Evolutionary conservation across 2,329 filamentous ascomycete genomes (phyloP).

Genomic region (Raffaelea ambrosiae): DNA sequence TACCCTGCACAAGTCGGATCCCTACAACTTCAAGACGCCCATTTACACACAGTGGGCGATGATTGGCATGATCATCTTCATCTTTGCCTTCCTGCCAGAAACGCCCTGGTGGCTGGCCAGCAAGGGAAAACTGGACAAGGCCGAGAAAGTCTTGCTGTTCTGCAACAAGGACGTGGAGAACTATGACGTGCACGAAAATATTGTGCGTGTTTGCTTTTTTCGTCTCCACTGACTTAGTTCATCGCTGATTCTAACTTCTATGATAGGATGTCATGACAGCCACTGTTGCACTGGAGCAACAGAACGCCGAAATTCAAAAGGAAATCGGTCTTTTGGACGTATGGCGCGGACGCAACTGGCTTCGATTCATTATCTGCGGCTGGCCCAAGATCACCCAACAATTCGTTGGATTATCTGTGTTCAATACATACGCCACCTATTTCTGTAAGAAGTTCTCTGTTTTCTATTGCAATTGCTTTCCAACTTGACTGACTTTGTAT

Average conservation of each 20-base stretch:
- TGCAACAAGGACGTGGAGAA: conserved; percentile 21
- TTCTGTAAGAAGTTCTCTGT: conserved; percentile 20
- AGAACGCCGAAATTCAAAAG: conserved; percentile 19
- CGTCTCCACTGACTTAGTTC: not conserved
- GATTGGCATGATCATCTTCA: conserved; percentile 25
- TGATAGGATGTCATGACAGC: conserved; percentile 25
- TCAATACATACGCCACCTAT: conserved; percentile 30
- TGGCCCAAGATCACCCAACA: conserved; percentile 32
- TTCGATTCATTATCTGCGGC: conserved; percentile 26
- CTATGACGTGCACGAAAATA: conserved; percentile 21
- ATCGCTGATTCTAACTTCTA: not conserved
- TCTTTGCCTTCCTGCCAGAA: conserved; percentile 27
- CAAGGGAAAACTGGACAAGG: conserved; percentile 22
- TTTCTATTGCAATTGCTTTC: conserved; percentile 4
- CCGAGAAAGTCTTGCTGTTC: conserved; percentile 18
- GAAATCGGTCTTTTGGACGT: conserved; percentile 23
- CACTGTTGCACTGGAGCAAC: conserved; percentile 23
- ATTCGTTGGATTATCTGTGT: conserved; percentile 27
- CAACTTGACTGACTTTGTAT: not conserved
- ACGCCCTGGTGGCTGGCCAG: conserved; percentile 28
- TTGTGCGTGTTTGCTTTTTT: conserved; percentile 3
- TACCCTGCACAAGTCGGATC: conserved; percentile 20
- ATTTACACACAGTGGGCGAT: conserved; percentile 36
- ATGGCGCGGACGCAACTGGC: conserved; percentile 26
- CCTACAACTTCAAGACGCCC: conserved; percentile 25